A percentile compares a stretch with the other conserved stretches of the same genome.
phyloP scores from a whole-genome alignment of 306 rosid species.

The Citrullus mucosospermus region DNA sequence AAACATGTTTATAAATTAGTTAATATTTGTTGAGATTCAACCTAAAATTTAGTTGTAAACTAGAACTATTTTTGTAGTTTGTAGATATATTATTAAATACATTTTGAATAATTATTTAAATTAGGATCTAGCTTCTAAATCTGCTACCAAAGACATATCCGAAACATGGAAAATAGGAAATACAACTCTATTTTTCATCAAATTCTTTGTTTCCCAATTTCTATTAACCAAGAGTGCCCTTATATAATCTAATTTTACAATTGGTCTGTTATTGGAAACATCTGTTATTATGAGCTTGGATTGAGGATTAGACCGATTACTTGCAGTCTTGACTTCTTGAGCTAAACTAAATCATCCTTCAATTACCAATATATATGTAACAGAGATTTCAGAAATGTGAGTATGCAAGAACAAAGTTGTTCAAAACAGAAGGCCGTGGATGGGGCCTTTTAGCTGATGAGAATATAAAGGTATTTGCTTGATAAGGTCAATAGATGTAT shows the following conservation, averaged over 20 bases:
- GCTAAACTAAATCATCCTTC: not conserved
- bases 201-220: not conserved
- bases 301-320: not conserved
- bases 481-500: not conserved
- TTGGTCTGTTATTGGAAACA: not conserved
- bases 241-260: not conserved
- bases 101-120: too few species aligned
- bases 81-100: not conserved
- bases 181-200: not conserved
- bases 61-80: not conserved
- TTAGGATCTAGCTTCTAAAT: not conserved
- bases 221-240: not conserved
- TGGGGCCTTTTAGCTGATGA: conserved; percentile 92
- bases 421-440: conserved; percentile 82
- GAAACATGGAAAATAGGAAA: not conserved
- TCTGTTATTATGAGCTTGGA: not conserved
- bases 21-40: not conserved
- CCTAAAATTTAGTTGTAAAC: not conserved
- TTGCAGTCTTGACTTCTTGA: not conserved
- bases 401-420: conserved; percentile 77
- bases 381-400: conserved; percentile 88
- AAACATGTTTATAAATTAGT: not conserved
- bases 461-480: conserved; percentile 55
- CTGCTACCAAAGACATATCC: not conserved
- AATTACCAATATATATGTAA: conserved; percentile 1